These are phyloP conservation scores for Coemansia sp. DNA, from an alignment of 192 early-diverging fungal genomes.

Conservation along the genomic window DNA sequence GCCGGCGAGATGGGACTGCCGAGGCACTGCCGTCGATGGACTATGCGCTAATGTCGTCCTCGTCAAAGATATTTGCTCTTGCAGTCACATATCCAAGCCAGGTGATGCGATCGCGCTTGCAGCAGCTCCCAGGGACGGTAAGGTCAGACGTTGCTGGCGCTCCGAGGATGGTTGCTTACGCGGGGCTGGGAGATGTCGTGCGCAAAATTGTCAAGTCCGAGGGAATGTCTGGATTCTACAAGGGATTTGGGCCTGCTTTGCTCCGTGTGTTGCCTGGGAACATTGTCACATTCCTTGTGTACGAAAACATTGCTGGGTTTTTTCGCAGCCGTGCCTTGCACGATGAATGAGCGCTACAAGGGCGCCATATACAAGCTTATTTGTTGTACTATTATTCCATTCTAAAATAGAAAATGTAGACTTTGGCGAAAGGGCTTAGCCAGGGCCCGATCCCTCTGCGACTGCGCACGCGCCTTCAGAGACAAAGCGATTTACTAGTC, in stretches of 20 bases:
- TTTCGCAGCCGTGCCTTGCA: conserved; percentile 55
- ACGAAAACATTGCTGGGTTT: conserved; percentile 70
- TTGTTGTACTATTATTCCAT: background rate
- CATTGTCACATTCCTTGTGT: conserved; percentile 93
- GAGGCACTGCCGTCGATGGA: conserved; percentile 59
- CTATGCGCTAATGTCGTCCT: conserved; percentile 77
- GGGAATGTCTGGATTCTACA: conserved; percentile 82
- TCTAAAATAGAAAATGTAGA: no score
- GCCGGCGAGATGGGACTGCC: background rate
- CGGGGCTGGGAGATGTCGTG: conserved; percentile 68
- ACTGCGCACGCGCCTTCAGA: no score
- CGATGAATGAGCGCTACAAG: background rate
- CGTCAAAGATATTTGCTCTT: conserved; percentile 84
- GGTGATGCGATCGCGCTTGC: conserved; percentile 81
- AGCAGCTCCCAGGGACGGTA: conserved; percentile 57
- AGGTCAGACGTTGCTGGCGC: conserved; percentile 29
- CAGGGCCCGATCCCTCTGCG: no score
- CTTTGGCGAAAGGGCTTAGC: no score
- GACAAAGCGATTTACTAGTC: no score
- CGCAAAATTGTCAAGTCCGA: conserved; percentile 70
- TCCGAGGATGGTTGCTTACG: conserved; percentile 56
- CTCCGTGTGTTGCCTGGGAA: conserved; percentile 91
- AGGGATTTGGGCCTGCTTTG: conserved; percentile 84
- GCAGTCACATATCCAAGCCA: conserved; percentile 92
- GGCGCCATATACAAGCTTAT: background rate